phyloP scores from a whole-genome alignment of 306 rosid genomes.

The Vigna angularis region DNA sequence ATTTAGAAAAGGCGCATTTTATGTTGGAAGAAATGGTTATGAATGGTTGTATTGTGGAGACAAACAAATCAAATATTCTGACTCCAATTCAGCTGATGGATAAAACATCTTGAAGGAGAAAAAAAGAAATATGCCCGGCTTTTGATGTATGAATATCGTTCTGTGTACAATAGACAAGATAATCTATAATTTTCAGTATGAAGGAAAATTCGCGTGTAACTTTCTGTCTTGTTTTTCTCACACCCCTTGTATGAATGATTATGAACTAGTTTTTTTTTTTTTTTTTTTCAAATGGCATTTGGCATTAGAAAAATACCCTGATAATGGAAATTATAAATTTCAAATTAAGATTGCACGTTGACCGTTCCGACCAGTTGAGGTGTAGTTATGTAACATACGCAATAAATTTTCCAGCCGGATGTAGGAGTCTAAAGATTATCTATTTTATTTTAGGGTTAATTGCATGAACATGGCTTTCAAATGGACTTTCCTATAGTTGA shows the following conservation, averaged over 20 bases:
- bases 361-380: not conserved
- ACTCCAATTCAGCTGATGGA: slow-evolving; percentile 96
- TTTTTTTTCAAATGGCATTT: not conserved
- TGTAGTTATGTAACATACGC: not conserved
- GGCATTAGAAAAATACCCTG: slow-evolving; percentile 5
- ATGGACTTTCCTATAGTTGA: not conserved
- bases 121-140: slow-evolving; percentile 6
- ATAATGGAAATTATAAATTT: not conserved
- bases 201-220: slow-evolving; percentile 18
- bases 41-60: slow-evolving; percentile 93
- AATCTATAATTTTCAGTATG: slow-evolving; percentile 7
- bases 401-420: not conserved
- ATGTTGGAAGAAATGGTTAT: slow-evolving; percentile 98
- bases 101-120: slow-evolving; percentile 59
- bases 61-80: slow-evolving; percentile 80
- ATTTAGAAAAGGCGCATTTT: slow-evolving; percentile 95
- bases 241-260: slow-evolving; percentile 20
- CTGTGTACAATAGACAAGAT: slow-evolving; percentile 32
- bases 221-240: not conserved
- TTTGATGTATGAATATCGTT: slow-evolving; percentile 41
- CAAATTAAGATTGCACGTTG: not conserved
- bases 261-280: not conserved
- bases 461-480: not conserved
- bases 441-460: not conserved
- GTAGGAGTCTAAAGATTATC: not conserved